phyloP scores from a whole-genome alignment of 2,329 filamentous ascomycete genomes.

The Penicillium sp. region DNA sequence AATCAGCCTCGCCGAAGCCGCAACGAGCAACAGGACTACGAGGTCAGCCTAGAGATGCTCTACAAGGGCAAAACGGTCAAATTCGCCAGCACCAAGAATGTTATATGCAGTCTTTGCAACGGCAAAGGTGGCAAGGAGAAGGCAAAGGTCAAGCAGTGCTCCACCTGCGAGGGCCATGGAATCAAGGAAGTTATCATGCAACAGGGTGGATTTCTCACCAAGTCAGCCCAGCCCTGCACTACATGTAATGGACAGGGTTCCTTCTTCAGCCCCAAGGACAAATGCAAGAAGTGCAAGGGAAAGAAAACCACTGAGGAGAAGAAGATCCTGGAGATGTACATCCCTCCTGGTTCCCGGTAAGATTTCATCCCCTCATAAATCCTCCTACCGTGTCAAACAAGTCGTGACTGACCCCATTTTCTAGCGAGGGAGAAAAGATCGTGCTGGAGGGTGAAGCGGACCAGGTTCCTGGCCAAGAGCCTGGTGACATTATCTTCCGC shows the following conservation, averaged over 20 bases:
- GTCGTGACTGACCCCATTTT: slow-evolving; percentile 14
- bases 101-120: slow-evolving; percentile 85
- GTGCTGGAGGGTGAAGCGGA: slow-evolving; percentile 92
- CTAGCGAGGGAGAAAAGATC: slow-evolving; percentile 79
- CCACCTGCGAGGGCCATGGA: slow-evolving; percentile 81
- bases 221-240: slow-evolving; percentile 77
- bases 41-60: slow-evolving; percentile 88
- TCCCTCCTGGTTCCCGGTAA: slow-evolving; percentile 78
- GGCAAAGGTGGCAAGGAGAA: slow-evolving; percentile 90
- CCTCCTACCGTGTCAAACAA: background rate
- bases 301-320: slow-evolving; percentile 83
- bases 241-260: slow-evolving; percentile 84
- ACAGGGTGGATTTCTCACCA: slow-evolving; percentile 83
- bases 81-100: slow-evolving; percentile 92
- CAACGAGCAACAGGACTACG: slow-evolving; percentile 88
- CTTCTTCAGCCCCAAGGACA: slow-evolving; percentile 93
- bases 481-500: slow-evolving; percentile 91
- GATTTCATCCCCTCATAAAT: slow-evolving; percentile 12
- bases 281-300: slow-evolving; percentile 99
- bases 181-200: slow-evolving; percentile 77
- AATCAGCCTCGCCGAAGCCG: slow-evolving; percentile 65
- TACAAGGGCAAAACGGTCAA: slow-evolving; percentile 99
- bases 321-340: slow-evolving; percentile 95
- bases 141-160: slow-evolving; percentile 80
- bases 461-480: slow-evolving; percentile 83